Conservation (phyloP, 768 basidiomycete species). For the Tephrocybe sp. region DNA sequence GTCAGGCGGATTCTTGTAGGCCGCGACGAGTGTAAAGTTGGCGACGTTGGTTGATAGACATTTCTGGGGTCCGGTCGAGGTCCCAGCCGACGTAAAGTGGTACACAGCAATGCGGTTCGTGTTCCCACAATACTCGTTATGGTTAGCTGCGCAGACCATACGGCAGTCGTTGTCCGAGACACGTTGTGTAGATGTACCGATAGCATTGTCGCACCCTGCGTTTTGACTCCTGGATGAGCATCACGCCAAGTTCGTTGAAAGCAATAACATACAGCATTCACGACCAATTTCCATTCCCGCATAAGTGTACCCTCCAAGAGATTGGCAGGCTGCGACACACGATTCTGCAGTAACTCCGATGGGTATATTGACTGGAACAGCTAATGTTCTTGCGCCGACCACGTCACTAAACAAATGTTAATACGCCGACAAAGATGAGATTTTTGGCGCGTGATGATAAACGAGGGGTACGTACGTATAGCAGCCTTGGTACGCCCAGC, state of each 20-base stretch:
- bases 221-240: neutral
- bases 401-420: conserved; percentile 28
- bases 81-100: conserved; percentile 27
- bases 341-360: conserved; percentile 47
- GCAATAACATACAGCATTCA: conserved; percentile 45
- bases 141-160: conserved; percentile 35
- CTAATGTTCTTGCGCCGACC: conserved; percentile 31
- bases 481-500: conserved; percentile 64
- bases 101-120: conserved; percentile 38
- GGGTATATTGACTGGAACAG: conserved; percentile 37
- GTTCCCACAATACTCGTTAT: conserved; percentile 40
- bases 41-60: conserved; percentile 31
- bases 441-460: neutral
- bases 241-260: neutral
- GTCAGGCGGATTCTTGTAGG: conserved; percentile 33
- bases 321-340: conserved; percentile 47
- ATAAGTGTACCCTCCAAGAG: conserved; percentile 34
- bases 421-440: too few relatives aligned
- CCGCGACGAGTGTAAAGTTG: conserved; percentile 37
- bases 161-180: conserved; percentile 41
- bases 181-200: conserved; percentile 33
- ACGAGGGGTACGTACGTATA: conserved; percentile 45
- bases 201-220: conserved; percentile 40
- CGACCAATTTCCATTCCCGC: conserved; percentile 48
- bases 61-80: conserved; percentile 21